phyloP scores from a whole-genome alignment of 129 eudicot species.

The Arctium minus region DNA sequence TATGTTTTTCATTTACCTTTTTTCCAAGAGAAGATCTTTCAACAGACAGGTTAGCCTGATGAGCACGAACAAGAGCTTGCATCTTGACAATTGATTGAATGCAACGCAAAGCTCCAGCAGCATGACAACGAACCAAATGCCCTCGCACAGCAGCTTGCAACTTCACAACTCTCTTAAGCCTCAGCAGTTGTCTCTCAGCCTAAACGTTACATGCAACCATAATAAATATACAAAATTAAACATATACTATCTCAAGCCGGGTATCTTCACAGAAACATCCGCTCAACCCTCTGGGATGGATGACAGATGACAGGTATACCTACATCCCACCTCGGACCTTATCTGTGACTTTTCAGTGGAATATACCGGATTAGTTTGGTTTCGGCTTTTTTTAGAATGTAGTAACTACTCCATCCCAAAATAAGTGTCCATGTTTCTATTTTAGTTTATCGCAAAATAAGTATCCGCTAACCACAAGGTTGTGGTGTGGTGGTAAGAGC shows the following conservation, averaged over 20 bases:
- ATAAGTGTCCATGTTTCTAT: too few species aligned
- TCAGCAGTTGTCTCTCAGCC: constrained; percentile 55
- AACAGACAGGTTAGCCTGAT: constrained; percentile 34
- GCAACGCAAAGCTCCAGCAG: constrained; percentile 84
- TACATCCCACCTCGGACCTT: background rate
- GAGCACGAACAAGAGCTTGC: constrained; percentile 79
- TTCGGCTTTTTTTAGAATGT: too few species aligned
- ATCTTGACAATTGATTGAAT: constrained; percentile 76
- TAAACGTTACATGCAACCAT: constrained; percentile 26
- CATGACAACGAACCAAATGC: constrained; percentile 80
- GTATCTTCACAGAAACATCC: background rate
- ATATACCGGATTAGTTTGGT: too few species aligned
- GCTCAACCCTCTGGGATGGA: background rate
- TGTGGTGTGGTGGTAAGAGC: too few species aligned
- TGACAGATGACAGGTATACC: background rate
- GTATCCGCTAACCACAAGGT: too few species aligned
- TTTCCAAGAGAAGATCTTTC: constrained; percentile 25
- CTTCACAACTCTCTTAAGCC: constrained; percentile 44
- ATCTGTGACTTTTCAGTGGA: too few species aligned
- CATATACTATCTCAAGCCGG: background rate
- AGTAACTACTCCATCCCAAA: too few species aligned
- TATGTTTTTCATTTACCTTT: constrained; percentile 17
- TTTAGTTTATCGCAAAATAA: too few species aligned
- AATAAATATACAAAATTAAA: background rate
- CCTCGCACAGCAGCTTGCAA: constrained; percentile 94